Percentiles rank a stretch among this genome's conserved stretches.
Conservation (phyloP, 1,284 basidiomycete genomes). For the Malassezia sympodialis region DNA sequence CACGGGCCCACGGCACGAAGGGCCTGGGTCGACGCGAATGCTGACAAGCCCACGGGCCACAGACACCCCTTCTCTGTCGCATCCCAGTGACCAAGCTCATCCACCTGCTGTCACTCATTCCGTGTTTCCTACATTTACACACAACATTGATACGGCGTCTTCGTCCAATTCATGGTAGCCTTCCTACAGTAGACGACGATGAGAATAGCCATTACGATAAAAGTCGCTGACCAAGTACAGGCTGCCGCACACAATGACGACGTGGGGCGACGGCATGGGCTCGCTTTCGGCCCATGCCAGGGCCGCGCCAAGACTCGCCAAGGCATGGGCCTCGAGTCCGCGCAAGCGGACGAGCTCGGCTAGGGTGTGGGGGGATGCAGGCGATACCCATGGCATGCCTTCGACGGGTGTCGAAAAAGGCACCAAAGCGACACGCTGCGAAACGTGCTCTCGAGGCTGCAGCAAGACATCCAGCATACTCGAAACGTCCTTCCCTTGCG, state of each 20-base stretch:
- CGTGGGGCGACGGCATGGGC: not conserved
- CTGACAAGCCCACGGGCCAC: not conserved
- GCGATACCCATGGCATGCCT: constrained; percentile 45
- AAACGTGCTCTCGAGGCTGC: not conserved
- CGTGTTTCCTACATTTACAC: not conserved
- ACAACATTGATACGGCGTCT: not conserved
- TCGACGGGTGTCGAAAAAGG: constrained; percentile 38
- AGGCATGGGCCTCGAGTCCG: constrained; percentile 12
- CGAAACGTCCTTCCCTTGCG: constrained; percentile 33
- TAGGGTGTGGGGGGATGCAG: constrained; percentile 15
- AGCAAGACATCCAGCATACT: constrained; percentile 29
- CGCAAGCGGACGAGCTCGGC: not conserved
- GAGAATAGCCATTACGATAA: constrained; percentile 19
- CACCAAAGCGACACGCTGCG: constrained; percentile 30
- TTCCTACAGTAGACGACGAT: not conserved
- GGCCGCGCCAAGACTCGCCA: constrained; percentile 16
- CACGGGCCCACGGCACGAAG: not conserved
- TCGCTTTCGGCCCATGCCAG: constrained; percentile 19
- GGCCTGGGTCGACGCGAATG: not conserved
- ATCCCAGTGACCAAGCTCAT: not conserved
- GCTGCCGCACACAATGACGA: constrained; percentile 37
- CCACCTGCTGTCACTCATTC: not conserved
- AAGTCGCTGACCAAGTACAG: constrained; percentile 42
- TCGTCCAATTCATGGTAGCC: not conserved
- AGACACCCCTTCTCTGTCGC: not conserved